A percentile compares a stretch with the other conserved stretches of the same genome.
phyloP scores from a whole-genome alignment of 78 protist species.

The Mantamonas sphyraenae region DNA sequence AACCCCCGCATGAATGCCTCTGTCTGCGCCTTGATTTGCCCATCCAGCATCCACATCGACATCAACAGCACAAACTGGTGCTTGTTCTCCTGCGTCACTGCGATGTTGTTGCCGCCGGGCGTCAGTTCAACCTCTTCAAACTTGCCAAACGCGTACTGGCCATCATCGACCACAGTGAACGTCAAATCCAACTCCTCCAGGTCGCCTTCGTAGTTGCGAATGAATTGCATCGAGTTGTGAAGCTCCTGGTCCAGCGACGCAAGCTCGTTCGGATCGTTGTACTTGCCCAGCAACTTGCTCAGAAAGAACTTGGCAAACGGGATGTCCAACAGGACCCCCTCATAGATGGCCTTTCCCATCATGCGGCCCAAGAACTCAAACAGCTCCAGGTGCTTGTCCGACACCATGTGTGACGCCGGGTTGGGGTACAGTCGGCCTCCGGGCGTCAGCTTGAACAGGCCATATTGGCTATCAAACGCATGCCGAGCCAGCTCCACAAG shows the following conservation, averaged over 20 bases:
- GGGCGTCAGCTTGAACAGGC: constrained; percentile 33
- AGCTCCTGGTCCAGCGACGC: constrained; percentile 34
- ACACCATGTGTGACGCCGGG: constrained; percentile 17
- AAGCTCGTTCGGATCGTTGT: constrained; percentile 25
- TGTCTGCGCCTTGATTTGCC: constrained; percentile 12
- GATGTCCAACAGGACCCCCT: constrained; percentile 40
- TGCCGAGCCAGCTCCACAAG: not conserved
- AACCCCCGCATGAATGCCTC: constrained; percentile 31
- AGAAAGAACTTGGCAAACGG: constrained; percentile 41
- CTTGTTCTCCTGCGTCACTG: constrained; percentile 34
- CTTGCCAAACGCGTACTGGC: not conserved
- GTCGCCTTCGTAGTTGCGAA: constrained; percentile 1
- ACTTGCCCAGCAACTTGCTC: constrained; percentile 16
- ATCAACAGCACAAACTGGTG: constrained; percentile 14
- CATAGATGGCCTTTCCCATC: constrained; percentile 49
- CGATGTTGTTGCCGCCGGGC: constrained; percentile 13
- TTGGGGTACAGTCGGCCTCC: constrained; percentile 14
- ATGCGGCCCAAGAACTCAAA: constrained; percentile 3
- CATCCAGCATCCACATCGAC: constrained; percentile 22
- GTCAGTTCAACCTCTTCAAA: constrained; percentile 12
- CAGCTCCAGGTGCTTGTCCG: not conserved
- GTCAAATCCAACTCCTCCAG: constrained; percentile 1
- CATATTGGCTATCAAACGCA: constrained; percentile 28
- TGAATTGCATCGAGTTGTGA: not conserved
- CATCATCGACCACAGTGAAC: constrained; percentile 27